Conservation (phyloP, 1,139 yeast genomes). For the Taiozyma sp. region DNA sequence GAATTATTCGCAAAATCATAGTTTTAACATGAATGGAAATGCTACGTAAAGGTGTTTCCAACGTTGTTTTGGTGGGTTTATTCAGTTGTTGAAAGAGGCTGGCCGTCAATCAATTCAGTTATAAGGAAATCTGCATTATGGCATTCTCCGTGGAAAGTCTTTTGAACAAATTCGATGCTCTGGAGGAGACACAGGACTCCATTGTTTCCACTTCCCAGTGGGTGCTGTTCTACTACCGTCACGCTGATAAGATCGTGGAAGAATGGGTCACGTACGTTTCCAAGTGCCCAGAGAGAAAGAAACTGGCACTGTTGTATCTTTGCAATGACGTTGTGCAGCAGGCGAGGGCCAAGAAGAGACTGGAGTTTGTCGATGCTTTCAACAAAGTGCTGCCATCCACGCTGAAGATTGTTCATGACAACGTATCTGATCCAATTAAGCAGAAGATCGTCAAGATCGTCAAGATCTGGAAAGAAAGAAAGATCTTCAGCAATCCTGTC, state of each 20-base stretch:
- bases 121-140: slow-evolving; percentile 28
- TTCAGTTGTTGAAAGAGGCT: not conserved
- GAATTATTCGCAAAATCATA: not conserved
- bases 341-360: slow-evolving; percentile 59
- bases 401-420: slow-evolving; percentile 30
- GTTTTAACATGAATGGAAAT: not conserved
- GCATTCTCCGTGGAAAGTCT: slow-evolving; percentile 58
- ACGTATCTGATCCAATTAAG: slow-evolving; percentile 38
- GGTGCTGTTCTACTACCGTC: slow-evolving; percentile 75
- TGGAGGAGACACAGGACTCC: slow-evolving; percentile 78
- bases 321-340: slow-evolving; percentile 86
- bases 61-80: not conserved
- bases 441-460: slow-evolving; percentile 62
- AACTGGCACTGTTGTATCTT: slow-evolving; percentile 61
- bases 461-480: slow-evolving; percentile 72
- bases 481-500: slow-evolving; percentile 43
- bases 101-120: not conserved
- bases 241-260: slow-evolving; percentile 53
- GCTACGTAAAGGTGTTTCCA: not conserved
- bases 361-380: slow-evolving; percentile 58
- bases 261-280: slow-evolving; percentile 53
- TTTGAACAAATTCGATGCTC: slow-evolving; percentile 48
- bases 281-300: slow-evolving; percentile 38
- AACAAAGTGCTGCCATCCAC: slow-evolving; percentile 41
- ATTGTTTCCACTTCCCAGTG: slow-evolving; percentile 83